Base-by-base conservation (phyloP, 768 basidiomycete species). In the Leccinum barrowsii region DNA sequence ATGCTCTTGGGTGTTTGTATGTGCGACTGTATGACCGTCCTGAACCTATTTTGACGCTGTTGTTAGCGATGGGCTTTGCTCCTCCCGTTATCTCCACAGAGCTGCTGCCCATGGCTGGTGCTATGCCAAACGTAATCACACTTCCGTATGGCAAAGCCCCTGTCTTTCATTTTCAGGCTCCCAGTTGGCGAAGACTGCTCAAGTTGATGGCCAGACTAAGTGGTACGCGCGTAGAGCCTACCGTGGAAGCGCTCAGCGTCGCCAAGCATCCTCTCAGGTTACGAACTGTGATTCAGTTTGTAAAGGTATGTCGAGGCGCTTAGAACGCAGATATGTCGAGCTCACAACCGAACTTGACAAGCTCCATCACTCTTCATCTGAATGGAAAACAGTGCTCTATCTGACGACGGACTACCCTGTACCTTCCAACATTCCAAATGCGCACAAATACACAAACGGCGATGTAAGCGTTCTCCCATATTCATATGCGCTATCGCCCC, bases 321-420 rank as follows among this genome's bases (percentile, higher is more conserved):
- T 34, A 46, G 55, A 12, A 50, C 21, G 53, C 40, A 35, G 26
- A 52, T 10, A 0, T 13, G 11, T 35, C 10, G 10, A 59, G 40
- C 59, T 61, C 48, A 60, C 48, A 28, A 12, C 17, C 11, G 19
- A 49, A 28, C 32, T 65, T 42, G 30, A 28, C 50, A 61, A 91
- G 89, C 77, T 85, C 8, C 83, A 87, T 64, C 82, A 79, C 40
- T 66, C 77, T 19, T 79, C 85, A 0, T 65, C 73, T 5, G 82
- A 85, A 17, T 93, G 91, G 91, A 80, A 86, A 55, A 85, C 85
- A 10, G 75, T 92, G 21, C 70, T 92, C 15, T 92, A 90, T 80
- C 83, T 93, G 63, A 86, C 87, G 1, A 81, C 90, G 55, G 91
- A 93, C 65, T 77, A 85, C 64, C 83, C 85, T 1, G 68, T 83